Evolutionary conservation across 2,329 filamentous ascomycete species (phyloP).

Genomic region (Rhynchosporium secalis): DNA sequence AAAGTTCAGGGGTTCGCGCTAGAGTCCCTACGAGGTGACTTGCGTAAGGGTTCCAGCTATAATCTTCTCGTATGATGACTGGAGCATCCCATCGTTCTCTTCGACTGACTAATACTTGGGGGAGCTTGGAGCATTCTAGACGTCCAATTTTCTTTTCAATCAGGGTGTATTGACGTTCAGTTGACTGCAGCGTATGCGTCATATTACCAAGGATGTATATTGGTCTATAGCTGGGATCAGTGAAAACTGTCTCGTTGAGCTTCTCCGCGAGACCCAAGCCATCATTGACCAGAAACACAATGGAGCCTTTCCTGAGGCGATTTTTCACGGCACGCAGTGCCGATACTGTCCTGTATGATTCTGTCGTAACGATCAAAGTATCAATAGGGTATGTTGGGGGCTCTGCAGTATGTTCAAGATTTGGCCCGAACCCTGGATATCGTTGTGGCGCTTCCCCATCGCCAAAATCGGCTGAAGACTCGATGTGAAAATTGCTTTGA

Average conservation of each 20-base stretch:
- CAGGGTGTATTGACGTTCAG: constrained; percentile 44
- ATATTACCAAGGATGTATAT: constrained; percentile 61
- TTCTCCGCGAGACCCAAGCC: constrained; percentile 83
- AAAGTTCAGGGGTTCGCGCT: constrained; percentile 60
- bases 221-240: constrained; percentile 63
- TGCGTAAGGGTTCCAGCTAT: constrained; percentile 47
- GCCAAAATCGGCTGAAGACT: constrained; percentile 29
- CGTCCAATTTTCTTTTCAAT: constrained; percentile 41
- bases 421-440: constrained; percentile 34
- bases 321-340: constrained; percentile 62
- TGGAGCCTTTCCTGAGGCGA: constrained; percentile 66
- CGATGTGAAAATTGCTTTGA: constrained; percentile 39
- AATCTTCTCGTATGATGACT: constrained; percentile 27
- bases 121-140: constrained; percentile 41
- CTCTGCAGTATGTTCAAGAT: constrained; percentile 28
- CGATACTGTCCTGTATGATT: constrained; percentile 56
- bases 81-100: constrained; percentile 15
- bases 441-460: constrained; percentile 17
- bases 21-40: constrained; percentile 65
- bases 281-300: constrained; percentile 75
- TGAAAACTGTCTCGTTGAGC: constrained; percentile 70
- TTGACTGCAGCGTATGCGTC: constrained; percentile 43
- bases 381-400: constrained; percentile 52
- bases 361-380: constrained; percentile 69
- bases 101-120: constrained; percentile 7